Evolutionary conservation across 345 rosid genomes (phyloP), one percentile per base, ranked within the genome.

Genomic region (Streptanthus diversifolius): DNA sequence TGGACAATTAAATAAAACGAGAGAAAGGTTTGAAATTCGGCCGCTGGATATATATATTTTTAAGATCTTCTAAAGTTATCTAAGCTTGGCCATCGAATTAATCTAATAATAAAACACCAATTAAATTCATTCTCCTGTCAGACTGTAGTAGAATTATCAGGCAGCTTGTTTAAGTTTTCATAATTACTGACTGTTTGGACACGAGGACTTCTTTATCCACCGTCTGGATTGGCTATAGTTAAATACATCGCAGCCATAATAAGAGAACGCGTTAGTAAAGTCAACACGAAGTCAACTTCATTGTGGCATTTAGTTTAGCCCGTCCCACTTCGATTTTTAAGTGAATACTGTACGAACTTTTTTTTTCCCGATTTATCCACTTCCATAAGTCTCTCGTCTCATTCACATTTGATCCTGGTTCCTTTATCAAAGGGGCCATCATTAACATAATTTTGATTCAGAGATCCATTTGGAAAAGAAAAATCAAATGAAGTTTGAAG

Each of bases 401-500:
- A 74, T 74, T 74, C 75, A 76, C 80, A 76, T 32, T 32, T 63
- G 35, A 52, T 35, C 43, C 3, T 63, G 3, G 40, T 51, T 33
- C 12, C 57, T 49, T 67, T 39, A 75, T 75, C 67, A 66, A 47
- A 21, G 11, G 55, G 30, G 7, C 55, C 58, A 53, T 24, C 70
- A 37, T 24, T 9, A 1, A 0, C 58, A 25, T 12, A 45, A 4
- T 8, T 22, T 51, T 61, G 7, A 61, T 30, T 54, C 5, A 0
- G 30, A 48, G 68, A 39, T 24, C 27, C 54, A 58, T 5, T 8
- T 36, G 0, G 3, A 1, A 4, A 22, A 22, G 3, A 22, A 22
- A 25, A 10, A 7, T 8, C 12, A 77, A 56, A 86, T 82, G 89
- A 82, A 75, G 56, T 67, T 39, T 11, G 68, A 77, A 17, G 73